A percentile compares a stretch with the other conserved stretches of the same genome.
phyloP scores from a whole-genome alignment of 192 early-diverging fungal species.

The Backusella macrospora region DNA sequence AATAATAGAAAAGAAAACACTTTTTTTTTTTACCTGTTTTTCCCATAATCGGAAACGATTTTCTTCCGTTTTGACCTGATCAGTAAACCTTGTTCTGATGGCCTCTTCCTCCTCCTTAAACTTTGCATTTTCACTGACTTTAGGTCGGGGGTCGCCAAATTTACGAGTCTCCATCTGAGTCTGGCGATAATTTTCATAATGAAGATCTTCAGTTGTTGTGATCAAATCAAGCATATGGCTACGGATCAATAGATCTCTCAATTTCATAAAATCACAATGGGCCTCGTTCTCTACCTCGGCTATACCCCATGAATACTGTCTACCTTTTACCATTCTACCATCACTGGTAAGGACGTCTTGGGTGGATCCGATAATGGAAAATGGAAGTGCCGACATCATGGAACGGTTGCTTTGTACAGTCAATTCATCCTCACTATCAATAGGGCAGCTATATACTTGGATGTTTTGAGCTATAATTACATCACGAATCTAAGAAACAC shows the following conservation, averaged over 20 bases:
- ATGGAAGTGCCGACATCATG: constrained; percentile 92
- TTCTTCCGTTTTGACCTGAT: constrained; percentile 96
- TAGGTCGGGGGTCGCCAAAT: constrained; percentile 77
- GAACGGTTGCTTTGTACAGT: constrained; percentile 78
- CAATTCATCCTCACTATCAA: constrained; percentile 87
- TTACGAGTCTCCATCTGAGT: constrained; percentile 86
- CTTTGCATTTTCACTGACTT: constrained; percentile 81
- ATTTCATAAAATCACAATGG: constrained; percentile 98
- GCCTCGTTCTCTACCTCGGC: constrained; percentile 99
- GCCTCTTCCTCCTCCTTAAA: constrained; percentile 99
- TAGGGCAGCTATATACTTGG: constrained; percentile 88
- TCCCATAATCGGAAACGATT: constrained; percentile 98
- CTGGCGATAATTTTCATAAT: constrained; percentile 94
- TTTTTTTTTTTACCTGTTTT: constrained; percentile 62
- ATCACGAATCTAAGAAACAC: constrained; percentile 49
- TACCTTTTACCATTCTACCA: constrained; percentile 90
- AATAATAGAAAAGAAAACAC: too few relatives aligned
- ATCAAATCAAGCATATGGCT: constrained; percentile 98
- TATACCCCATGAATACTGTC: constrained; percentile 98
- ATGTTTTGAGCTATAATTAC: constrained; percentile 93
- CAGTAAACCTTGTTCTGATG: constrained; percentile 94
- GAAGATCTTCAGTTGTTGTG: constrained; percentile 87
- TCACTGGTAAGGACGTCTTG: constrained; percentile 81
- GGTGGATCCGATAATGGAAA: constrained; percentile 92
- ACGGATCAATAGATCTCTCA: constrained; percentile 94